These are phyloP conservation scores for Aspergillus sp. DNA, from an alignment of 2,329 filamentous ascomycete species.

Conservation along the genomic window DNA sequence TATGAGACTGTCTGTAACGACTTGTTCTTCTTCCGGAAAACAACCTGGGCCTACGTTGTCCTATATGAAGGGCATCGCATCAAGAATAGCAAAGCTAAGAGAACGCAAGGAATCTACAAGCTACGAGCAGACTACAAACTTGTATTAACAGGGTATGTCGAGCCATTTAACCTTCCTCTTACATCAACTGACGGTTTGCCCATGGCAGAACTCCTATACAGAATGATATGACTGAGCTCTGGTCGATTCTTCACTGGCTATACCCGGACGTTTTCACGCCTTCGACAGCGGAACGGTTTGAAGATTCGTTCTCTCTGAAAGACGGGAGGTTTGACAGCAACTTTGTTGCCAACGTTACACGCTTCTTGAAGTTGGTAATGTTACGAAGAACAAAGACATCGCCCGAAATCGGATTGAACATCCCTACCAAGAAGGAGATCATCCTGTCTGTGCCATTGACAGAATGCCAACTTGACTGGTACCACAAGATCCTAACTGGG, in stretches of 20 bases:
- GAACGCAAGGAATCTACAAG: conserved; percentile 44
- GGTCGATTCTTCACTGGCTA: conserved; percentile 59
- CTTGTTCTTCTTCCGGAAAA: conserved; percentile 50
- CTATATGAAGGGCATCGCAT: conserved; percentile 57
- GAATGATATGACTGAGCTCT: conserved; percentile 59
- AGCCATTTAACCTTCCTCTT: neutral
- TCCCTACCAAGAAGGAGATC: conserved; percentile 59
- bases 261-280: conserved; percentile 58
- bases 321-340: conserved; percentile 54
- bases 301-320: conserved; percentile 57
- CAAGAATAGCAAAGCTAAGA: conserved; percentile 49
- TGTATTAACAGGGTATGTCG: conserved; percentile 47
- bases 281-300: conserved; percentile 53
- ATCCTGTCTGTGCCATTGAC: conserved; percentile 59
- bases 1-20: conserved; percentile 52
- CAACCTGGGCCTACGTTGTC: conserved; percentile 54
- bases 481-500: conserved; percentile 57
- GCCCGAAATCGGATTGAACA: conserved; percentile 52
- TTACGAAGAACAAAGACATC: conserved; percentile 59
- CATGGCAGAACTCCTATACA: conserved; percentile 53
- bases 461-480: conserved; percentile 60
- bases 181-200: neutral
- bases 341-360: conserved; percentile 55
- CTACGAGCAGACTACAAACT: conserved; percentile 51
- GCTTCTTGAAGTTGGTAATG: conserved; percentile 59